Evolutionary conservation across 2,329 filamentous ascomycete genomes (phyloP), one percentile per base, ranked within the genome.

Genomic region (Penicillium aurantiogriseum): DNA sequence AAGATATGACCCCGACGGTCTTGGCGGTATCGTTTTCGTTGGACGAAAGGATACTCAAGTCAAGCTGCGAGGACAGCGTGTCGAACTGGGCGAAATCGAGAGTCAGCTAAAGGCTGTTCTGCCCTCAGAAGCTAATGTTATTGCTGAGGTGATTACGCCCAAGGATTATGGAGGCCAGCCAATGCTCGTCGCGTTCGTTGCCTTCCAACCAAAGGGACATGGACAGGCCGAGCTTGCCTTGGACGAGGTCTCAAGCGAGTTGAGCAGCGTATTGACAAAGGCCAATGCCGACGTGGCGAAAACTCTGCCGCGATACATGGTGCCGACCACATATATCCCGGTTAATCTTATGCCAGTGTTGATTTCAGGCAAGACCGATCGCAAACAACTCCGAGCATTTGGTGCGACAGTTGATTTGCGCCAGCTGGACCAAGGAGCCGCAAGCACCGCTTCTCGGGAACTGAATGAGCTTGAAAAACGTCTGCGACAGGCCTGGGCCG

Each of bases 141-240:
- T 81, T 27, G 78, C 75, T 2, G 81, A 83, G 61, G 79, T 83
- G 13, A 79, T 83, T 62, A 61, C 59, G 2, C 68, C 71, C 3
- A 63, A 67, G n/a, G 65, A 63, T 7, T 59, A 65, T 13, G 65
- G 68, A 0, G 63, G 66, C 2, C 70, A 74, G 43, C 56, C 67
- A 3, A 71, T 65, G 1, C 58, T 74, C 21, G 69, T 74, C 0
- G 70, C 69, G 17, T 74, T 74, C 33, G 55, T 73, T 46, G 64
- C 70, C 5, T 58, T 60, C 2, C 65, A 70, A 23, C 64, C 70
- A 3, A 67, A 64, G 38, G 60, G 59, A 11, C 52, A 62, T 17
- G 63, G 62, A 10, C 47, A 57, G n/a, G 51, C 53, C 0, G 68
- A 64, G 29, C 44, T 69, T 17, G 43, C 42, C 13, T 57, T 59